A percentile compares a stretch with the other conserved stretches of the same genome.
phyloP scores from a whole-genome alignment of 768 basidiomycete species.

The Mycena indigotica region DNA sequence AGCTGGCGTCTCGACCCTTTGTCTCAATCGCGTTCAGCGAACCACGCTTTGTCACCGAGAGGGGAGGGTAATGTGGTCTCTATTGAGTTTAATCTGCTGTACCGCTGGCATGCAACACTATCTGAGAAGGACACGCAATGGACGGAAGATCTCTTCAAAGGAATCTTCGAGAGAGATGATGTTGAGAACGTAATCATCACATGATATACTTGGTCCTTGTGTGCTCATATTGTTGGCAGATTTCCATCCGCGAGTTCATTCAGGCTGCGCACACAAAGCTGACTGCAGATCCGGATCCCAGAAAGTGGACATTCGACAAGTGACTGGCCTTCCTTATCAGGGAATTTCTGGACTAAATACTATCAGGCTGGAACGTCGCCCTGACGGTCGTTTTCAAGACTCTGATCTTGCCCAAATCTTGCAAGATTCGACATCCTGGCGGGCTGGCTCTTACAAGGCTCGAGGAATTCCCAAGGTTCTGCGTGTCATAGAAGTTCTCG shows the following conservation, averaged over 20 bases:
- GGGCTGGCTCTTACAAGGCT: constrained; percentile 67
- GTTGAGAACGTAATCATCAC: constrained; percentile 37
- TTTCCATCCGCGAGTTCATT: constrained; percentile 42
- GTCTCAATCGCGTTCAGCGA: constrained; percentile 38
- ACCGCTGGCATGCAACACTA: constrained; percentile 68
- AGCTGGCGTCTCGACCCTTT: constrained; percentile 73
- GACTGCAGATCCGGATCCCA: constrained; percentile 36
- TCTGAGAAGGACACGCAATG: constrained; percentile 57
- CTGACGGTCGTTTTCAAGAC: constrained; percentile 61
- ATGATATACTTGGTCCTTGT: background rate
- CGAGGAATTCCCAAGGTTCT: constrained; percentile 69
- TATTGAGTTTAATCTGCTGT: constrained; percentile 71
- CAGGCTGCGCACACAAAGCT: constrained; percentile 33
- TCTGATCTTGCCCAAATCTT: constrained; percentile 63
- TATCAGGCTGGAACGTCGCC: constrained; percentile 50
- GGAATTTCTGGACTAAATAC: background rate
- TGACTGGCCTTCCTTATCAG: constrained; percentile 27
- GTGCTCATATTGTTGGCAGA: constrained; percentile 21
- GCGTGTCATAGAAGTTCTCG: constrained; percentile 68
- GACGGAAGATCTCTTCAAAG: constrained; percentile 50
- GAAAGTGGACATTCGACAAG: constrained; percentile 60
- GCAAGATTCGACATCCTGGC: constrained; percentile 58
- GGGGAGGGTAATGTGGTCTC: constrained; percentile 79
- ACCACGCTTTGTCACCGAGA: constrained; percentile 57
- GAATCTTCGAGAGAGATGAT: constrained; percentile 44